A percentile compares a stretch with the other conserved stretches of the same genome.
phyloP scores from a whole-genome alignment of 176 grass and related monocot genomes.

The Tillandsia leiboldiana region DNA sequence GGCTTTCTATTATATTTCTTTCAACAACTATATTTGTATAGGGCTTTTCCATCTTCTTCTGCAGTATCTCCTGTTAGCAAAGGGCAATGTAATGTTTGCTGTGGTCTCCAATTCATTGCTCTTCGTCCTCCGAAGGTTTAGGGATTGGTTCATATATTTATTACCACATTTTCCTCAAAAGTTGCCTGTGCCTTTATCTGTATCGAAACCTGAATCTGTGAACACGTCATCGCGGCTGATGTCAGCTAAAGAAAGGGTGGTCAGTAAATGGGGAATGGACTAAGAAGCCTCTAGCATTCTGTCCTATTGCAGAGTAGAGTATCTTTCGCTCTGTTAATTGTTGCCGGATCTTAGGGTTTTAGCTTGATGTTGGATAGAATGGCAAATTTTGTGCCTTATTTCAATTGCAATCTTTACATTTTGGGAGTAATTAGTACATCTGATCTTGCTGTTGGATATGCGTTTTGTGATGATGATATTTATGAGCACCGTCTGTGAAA shows the following conservation, averaged over 20 bases:
- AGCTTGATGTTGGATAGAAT: too few relatives aligned
- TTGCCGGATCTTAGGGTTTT: too few relatives aligned
- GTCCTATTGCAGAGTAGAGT: background rate
- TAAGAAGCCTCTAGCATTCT: slow-evolving; percentile 14
- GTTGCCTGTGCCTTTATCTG: slow-evolving; percentile 9
- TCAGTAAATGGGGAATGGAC: slow-evolving; percentile 60
- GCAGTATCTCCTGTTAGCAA: slow-evolving; percentile 73
- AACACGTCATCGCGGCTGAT: slow-evolving; percentile 20
- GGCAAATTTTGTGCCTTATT: too few relatives aligned
- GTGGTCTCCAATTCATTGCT: slow-evolving; percentile 47
- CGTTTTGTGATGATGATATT: too few relatives aligned
- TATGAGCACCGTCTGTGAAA: too few relatives aligned
- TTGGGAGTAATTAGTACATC: too few relatives aligned
- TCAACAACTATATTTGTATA: background rate
- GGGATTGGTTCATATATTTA: slow-evolving; percentile 24
- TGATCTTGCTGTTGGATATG: too few relatives aligned
- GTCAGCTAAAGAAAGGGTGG: slow-evolving; percentile 52
- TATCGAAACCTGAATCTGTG: slow-evolving; percentile 10
- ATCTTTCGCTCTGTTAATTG: too few relatives aligned
- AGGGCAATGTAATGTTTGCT: slow-evolving; percentile 40
- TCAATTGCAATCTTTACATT: too few relatives aligned
- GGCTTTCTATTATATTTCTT: too few relatives aligned
- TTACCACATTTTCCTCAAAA: slow-evolving; percentile 12
- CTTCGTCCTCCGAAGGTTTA: slow-evolving; percentile 35
- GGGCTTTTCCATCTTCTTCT: slow-evolving; percentile 6